Conservation (phyloP, 306 rosid genomes). For the Echinosophora koreensis region DNA sequence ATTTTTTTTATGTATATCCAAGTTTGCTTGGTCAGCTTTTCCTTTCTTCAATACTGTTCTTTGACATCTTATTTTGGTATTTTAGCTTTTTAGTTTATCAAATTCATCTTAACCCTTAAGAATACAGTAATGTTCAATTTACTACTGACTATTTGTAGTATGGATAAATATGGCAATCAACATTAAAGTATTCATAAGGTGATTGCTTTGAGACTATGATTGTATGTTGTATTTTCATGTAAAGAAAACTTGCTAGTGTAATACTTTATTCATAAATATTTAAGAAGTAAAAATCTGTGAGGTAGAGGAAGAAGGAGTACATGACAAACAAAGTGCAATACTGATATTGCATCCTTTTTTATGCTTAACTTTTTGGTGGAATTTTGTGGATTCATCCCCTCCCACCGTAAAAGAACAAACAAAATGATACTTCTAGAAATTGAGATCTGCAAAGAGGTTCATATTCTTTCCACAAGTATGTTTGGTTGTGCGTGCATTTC, state of each 20-base stretch:
- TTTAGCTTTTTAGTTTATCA: neutral
- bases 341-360: neutral
- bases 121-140: neutral
- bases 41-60: neutral
- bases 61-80: neutral
- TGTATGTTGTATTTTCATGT: conserved; percentile 8
- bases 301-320: conserved; percentile 10
- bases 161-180: conserved; percentile 24
- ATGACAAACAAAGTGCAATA: conserved; percentile 7
- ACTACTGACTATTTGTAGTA: neutral
- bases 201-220: neutral
- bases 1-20: neutral
- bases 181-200: conserved; percentile 20
- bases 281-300: conserved; percentile 19
- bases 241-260: neutral
- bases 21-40: neutral
- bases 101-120: neutral
- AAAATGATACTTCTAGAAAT: neutral
- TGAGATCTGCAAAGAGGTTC: neutral
- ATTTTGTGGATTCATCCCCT: neutral
- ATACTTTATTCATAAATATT: conserved; percentile 13
- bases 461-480: neutral
- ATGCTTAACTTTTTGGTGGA: neutral
- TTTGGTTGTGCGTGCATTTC: conserved; percentile 10
- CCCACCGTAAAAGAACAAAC: neutral